Base-by-base conservation (phyloP, 1,284 basidiomycete species). In the Cutaneotrichosporon daszewskae region DNA sequence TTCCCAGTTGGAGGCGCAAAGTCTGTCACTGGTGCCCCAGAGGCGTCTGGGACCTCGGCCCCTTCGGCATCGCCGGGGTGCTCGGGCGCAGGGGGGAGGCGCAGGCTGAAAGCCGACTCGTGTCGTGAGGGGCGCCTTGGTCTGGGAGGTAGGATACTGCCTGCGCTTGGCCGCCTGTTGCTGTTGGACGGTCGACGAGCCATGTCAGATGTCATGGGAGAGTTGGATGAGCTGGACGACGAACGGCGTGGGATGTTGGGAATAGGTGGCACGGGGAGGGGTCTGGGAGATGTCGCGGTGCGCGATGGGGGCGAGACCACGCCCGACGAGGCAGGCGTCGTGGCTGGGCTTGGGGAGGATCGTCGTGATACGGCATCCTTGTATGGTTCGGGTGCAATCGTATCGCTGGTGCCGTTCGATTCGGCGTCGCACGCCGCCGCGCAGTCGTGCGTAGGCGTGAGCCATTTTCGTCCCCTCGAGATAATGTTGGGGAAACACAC, bases 401-500 rank as follows among this genome's bases (percentile, higher is more conserved):
- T 22, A 6, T 13, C 33, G 18, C 19, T 35, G 23, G 18, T 19
- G 19, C 7, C 13, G 33, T 23, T 9, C 4, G 33, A 35, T 3
- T 16, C 19, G 19, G 13, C 12, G 8, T 7, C 20, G 8, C 13
- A 16, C 6, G 28, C 26, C 14, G 26, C 8, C 19, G 27, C 8
- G 27, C 20, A 6, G 10, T 27, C 18, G 14, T 28, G 39, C 9
- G 14, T 13, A 4, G 40, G 25, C 14, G 33, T 31, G 28, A 33
- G 37, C 40, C 50, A 54, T 11, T 37, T 25, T 3, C 68, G 54
- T 4, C 66, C 68, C 5, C n/a, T 20, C 1, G 54, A 29, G 45
- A 71, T 68, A 53, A 68, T 62, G 10, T 47, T 33, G 1, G 68
- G 68, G 50, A 71, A 71, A 32, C 49, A 51, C 40, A 65, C 45